Evolutionary conservation across 2,329 filamentous ascomycete genomes (phyloP), one percentile per base, ranked within the genome.

Genomic region (Magnaporthiopsis poae): DNA sequence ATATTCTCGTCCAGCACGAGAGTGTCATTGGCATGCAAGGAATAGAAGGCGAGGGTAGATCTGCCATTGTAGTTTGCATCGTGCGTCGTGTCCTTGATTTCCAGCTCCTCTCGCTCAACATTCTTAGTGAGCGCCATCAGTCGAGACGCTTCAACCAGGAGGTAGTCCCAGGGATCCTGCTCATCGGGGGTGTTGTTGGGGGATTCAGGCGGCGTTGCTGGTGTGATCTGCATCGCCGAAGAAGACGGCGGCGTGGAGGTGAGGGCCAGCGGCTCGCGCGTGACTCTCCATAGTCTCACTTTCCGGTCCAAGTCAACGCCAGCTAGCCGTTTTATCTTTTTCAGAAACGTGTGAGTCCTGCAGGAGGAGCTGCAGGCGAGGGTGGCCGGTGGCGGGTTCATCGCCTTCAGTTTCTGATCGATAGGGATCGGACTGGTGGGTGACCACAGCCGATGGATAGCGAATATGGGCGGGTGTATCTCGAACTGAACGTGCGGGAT

Each of bases 1-100:
- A 89, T 81, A 68, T 88, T 83, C 75, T 96, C 92, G 74, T 98
- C 94, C 5, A 98, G 79, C n/a, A 96, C 86, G 64, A 97, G 82
- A 3, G 88, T 86, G 72, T 91, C 87, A 69, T 91, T 88, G 39
- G 86, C 85, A n/a, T 83, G 85, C 29, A 97, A 80, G 1, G 88
- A 88, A 64, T 87, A 84, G 66, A 86, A 79, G 60, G 85, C 84
- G 63, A 97, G 77, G 1, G 85, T 86, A 68, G 86, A 82, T 29
- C 79, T 83, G 18, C 92, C 92, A 70, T 96, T 96, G 77, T 90
- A 94, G 52, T 92, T 92, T 2, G 80, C 71, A 71, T 96, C 88
- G 67, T 79, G 79, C 0, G 91, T 95, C 63, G 88, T 81, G 74
- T 98, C 94, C 60, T 84, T 82, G 27, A 83, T 78, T 3, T 89